Conservation (phyloP, 768 basidiomycete genomes). For the Suillus spraguei region DNA sequence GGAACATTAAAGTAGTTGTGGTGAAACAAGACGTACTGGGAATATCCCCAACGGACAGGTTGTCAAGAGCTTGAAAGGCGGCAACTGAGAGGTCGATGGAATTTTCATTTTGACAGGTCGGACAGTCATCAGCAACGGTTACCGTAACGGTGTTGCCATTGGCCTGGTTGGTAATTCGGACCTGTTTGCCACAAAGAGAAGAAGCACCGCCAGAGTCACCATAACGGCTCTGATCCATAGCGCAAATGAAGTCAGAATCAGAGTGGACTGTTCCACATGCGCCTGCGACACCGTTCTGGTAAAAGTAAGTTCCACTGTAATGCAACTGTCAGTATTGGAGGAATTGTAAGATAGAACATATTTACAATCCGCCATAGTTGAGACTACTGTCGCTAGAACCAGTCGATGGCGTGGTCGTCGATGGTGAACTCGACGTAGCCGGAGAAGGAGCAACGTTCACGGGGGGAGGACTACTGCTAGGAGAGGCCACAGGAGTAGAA, state of each 20-base stretch:
- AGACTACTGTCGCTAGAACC: conserved; percentile 28
- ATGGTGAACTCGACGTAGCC: background rate
- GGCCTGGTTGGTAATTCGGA: conserved; percentile 67
- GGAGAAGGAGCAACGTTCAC: background rate
- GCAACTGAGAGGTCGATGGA: conserved; percentile 75
- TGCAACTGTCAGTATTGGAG: conserved; percentile 2
- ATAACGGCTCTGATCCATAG: conserved; percentile 61
- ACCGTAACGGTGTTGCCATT: conserved; percentile 54
- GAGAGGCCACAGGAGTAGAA: conserved; percentile 2
- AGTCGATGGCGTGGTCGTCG: background rate
- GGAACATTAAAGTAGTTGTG: background rate
- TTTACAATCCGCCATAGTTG: conserved; percentile 47
- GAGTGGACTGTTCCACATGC: conserved; percentile 69
- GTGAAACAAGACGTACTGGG: conserved; percentile 46
- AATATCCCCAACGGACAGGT: conserved; percentile 52
- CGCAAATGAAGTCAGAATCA: conserved; percentile 63
- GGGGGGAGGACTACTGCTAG: background rate
- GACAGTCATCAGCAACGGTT: conserved; percentile 79
- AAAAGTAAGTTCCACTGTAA: conserved; percentile 64
- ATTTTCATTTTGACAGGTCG: conserved; percentile 65
- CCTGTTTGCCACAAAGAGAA: conserved; percentile 61
- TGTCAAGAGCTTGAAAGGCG: conserved; percentile 65
- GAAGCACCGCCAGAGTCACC: conserved; percentile 50
- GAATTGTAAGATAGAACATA: conserved; percentile 4
- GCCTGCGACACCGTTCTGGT: conserved; percentile 72